Evolutionary conservation across 768 basidiomycete genomes (phyloP).

Genomic region (Amanita pseudoporphyria): DNA sequence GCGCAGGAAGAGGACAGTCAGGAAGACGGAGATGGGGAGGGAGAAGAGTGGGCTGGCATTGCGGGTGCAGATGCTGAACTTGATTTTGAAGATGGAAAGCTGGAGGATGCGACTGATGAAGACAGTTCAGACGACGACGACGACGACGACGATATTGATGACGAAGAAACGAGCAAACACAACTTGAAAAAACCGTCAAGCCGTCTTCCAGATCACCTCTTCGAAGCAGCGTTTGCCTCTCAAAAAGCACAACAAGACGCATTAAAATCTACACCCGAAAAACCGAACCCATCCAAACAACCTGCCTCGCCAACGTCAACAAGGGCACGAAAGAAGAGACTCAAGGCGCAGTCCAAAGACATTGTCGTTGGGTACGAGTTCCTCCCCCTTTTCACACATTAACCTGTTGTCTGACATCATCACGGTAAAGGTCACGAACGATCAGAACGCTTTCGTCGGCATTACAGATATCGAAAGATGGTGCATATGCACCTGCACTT

Average conservation of each 20-base stretch:
- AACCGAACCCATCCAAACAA: not conserved
- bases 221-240: constrained; percentile 3
- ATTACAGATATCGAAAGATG: not conserved
- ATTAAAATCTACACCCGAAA: not conserved
- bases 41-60: not conserved
- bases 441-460: constrained; percentile 2
- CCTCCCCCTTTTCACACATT: not conserved
- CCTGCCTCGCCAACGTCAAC: not conserved
- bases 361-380: constrained; percentile 4
- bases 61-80: no score
- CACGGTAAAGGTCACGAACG: not conserved
- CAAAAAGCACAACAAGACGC: not conserved
- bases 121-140: not conserved
- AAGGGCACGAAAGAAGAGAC: not conserved
- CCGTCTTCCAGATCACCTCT: constrained; percentile 5
- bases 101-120: not conserved
- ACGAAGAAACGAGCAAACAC: not conserved
- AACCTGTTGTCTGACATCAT: not conserved
- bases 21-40: not conserved
- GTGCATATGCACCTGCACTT: not conserved
- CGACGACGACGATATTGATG: not conserved
- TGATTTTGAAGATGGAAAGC: no score
- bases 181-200: not conserved
- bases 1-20: not conserved
- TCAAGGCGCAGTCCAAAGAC: not conserved